Percentiles rank a stretch among this genome's conserved stretches.
phyloP scores from a whole-genome alignment of 768 basidiomycete species.

The Boletus rufocinnamomeus region DNA sequence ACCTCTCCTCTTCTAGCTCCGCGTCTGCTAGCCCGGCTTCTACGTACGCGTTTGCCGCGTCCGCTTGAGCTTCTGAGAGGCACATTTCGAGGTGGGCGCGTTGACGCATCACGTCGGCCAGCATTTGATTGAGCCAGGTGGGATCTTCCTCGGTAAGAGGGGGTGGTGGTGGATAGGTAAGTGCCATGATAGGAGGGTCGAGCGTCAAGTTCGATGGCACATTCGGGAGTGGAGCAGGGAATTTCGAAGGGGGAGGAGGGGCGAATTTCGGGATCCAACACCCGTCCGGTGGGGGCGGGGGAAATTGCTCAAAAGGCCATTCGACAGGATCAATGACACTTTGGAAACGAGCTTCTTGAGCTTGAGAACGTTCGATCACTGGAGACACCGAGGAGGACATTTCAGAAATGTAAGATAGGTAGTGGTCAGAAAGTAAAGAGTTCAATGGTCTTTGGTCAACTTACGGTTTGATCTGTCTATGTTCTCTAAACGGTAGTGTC shows the following conservation, averaged over 20 bases:
- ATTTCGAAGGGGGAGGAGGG: conserved; percentile 22
- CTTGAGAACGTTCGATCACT: background rate
- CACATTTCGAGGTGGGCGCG: conserved; percentile 22
- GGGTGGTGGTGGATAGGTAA: conserved; percentile 31
- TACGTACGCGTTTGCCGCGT: conserved; percentile 25
- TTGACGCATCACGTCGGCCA: conserved; percentile 29
- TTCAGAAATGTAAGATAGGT: background rate
- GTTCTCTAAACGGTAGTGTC: background rate
- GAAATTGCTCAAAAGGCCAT: conserved; percentile 34
- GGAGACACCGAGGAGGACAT: conserved; percentile 11
- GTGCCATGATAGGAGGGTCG: conserved; percentile 30
- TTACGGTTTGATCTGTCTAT: background rate
- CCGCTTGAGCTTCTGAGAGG: conserved; percentile 18
- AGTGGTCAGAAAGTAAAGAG: background rate
- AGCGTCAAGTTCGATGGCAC: conserved; percentile 13
- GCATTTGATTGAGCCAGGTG: conserved; percentile 30
- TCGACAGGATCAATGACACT: conserved; percentile 5
- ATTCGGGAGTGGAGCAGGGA: conserved; percentile 5
- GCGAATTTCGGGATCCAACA: conserved; percentile 28
- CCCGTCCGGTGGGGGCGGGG: conserved; percentile 30
- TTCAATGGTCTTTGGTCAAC: too few relatives aligned
- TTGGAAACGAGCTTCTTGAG: background rate
- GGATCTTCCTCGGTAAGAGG: conserved; percentile 31
- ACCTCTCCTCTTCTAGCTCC: conserved; percentile 28
- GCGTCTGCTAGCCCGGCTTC: conserved; percentile 31